Conservation (phyloP, 2,329 filamentous ascomycete genomes). For the Didymella keratinophila region DNA sequence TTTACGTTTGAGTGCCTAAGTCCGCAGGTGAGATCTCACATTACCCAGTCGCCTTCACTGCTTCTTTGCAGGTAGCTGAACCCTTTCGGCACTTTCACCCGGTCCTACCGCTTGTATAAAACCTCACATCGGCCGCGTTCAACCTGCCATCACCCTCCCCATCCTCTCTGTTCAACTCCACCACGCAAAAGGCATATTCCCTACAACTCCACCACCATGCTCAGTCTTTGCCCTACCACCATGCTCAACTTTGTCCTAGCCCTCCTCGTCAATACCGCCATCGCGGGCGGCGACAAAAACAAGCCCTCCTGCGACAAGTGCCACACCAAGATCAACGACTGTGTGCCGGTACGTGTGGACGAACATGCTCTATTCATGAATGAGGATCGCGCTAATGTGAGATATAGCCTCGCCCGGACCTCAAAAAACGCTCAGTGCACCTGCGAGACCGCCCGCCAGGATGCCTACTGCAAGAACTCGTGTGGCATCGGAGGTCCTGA, state of each 20-base stretch:
- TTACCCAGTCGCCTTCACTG: not conserved
- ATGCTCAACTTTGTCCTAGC: not conserved
- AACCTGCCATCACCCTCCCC: not conserved
- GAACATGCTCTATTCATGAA: no score
- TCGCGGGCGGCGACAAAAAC: not conserved
- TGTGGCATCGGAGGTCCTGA: not conserved
- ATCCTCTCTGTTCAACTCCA: not conserved
- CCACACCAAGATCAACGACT: no score
- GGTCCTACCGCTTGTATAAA: not conserved
- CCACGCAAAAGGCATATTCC: no score
- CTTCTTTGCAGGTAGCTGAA: not conserved
- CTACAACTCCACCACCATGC: not conserved
- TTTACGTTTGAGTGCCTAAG: not conserved
- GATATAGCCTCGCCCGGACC: no score
- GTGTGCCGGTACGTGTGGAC: no score
- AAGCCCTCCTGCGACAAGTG: not conserved
- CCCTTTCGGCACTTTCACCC: not conserved
- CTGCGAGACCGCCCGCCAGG: not conserved
- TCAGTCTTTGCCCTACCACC: not conserved
- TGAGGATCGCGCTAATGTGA: no score
- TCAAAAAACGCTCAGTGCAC: no score
- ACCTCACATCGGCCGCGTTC: not conserved
- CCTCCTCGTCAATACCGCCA: not conserved
- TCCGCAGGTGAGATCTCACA: not conserved
- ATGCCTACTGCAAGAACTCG: not conserved